A percentile compares a stretch with the other conserved stretches of the same genome.
Evolutionary conservation across 768 basidiomycete genomes (phyloP).

Genomic region (Kwoniella bestiolae): DNA sequence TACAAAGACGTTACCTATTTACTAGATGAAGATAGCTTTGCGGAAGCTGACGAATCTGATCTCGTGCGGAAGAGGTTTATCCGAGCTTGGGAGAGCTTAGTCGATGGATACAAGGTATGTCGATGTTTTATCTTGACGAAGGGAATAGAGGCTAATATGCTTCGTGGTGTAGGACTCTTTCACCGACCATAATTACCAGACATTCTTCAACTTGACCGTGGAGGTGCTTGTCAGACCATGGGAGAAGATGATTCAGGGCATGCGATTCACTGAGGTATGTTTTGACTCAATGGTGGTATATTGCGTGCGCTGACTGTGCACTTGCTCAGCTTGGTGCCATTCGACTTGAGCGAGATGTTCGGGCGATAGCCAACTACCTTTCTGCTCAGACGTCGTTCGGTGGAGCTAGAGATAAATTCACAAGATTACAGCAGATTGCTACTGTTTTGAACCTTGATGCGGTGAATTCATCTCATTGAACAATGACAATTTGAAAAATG

Average conservation of each 20-base stretch:
- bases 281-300: not conserved
- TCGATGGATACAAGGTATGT: constrained; percentile 83
- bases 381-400: constrained; percentile 87
- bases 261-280: constrained; percentile 85
- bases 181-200: constrained; percentile 83
- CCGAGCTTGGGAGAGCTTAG: constrained; percentile 80
- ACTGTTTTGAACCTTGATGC: constrained; percentile 84
- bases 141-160: no score
- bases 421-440: constrained; percentile 88
- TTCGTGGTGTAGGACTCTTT: constrained; percentile 72
- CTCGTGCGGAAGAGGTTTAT: constrained; percentile 85
- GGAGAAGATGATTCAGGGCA: constrained; percentile 81
- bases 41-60: constrained; percentile 82
- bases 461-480: constrained; percentile 31
- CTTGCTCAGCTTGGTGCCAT: constrained; percentile 83
- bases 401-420: constrained; percentile 88
- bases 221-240: constrained; percentile 91
- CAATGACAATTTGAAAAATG: constrained; percentile 1
- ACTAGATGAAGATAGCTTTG: constrained; percentile 85
- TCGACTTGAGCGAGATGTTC: constrained; percentile 88
- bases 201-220: constrained; percentile 81
- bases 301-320: not conserved
- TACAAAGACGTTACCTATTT: constrained; percentile 89
- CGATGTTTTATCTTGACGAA: no score
- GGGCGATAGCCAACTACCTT: constrained; percentile 79